Conservation (phyloP, 805 yeast species). For the Cyberlindnera saturnus region DNA sequence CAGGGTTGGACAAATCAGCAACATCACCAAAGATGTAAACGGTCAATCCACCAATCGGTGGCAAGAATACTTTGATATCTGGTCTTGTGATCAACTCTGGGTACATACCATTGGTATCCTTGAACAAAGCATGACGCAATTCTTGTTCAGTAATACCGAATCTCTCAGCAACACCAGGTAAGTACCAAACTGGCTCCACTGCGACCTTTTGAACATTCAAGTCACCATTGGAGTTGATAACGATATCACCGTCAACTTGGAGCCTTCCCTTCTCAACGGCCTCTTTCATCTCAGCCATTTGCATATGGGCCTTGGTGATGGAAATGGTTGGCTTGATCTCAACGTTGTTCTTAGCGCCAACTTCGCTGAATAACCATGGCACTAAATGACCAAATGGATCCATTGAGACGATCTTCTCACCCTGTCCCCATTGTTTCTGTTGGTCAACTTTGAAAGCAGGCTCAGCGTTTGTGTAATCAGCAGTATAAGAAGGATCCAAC, state of each 20-base stretch:
- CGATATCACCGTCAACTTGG: slow-evolving; percentile 54
- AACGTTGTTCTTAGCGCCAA: slow-evolving; percentile 39
- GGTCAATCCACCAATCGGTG: slow-evolving; percentile 66
- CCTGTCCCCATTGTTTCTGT: slow-evolving; percentile 50
- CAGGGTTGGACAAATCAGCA: slow-evolving; percentile 43
- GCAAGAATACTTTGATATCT: slow-evolving; percentile 57
- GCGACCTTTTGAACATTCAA: slow-evolving; percentile 59
- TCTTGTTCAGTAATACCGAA: slow-evolving; percentile 51
- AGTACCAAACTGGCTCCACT: slow-evolving; percentile 65
- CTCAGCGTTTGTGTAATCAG: slow-evolving; percentile 58
- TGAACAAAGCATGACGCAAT: slow-evolving; percentile 54
- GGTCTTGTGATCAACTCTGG: slow-evolving; percentile 66
- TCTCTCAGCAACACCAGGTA: slow-evolving; percentile 64
- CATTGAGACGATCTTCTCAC: slow-evolving; percentile 54
- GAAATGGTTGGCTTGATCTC: slow-evolving; percentile 62
- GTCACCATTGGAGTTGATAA: slow-evolving; percentile 54
- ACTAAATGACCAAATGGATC: slow-evolving; percentile 66
- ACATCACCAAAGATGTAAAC: slow-evolving; percentile 65
- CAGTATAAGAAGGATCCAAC: slow-evolving; percentile 42
- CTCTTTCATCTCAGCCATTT: slow-evolving; percentile 50
- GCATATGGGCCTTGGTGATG: slow-evolving; percentile 60
- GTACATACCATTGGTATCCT: slow-evolving; percentile 67
- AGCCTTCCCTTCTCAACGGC: slow-evolving; percentile 49
- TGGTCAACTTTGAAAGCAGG: slow-evolving; percentile 53
- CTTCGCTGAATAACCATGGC: slow-evolving; percentile 48